These are phyloP conservation scores for Pachysolen tannophilus DNA, from an alignment of 805 yeast species.

Conservation along the genomic window DNA sequence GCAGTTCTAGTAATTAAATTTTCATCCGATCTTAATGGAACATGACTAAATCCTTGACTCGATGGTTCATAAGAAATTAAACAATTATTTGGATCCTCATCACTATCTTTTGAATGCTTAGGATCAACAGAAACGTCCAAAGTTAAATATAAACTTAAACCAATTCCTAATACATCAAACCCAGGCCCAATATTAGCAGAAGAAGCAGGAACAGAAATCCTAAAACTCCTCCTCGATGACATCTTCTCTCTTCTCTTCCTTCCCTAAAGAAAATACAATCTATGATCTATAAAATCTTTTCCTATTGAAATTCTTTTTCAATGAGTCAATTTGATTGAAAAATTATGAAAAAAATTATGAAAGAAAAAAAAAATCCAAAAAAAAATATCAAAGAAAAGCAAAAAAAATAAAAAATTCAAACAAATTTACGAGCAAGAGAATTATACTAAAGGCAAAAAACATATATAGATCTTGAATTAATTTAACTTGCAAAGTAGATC, in stretches of 20 bases:
- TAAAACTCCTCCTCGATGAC: constrained; percentile 37
- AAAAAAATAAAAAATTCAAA: constrained; percentile 1
- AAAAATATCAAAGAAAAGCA: no score
- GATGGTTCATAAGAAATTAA: constrained; percentile 55
- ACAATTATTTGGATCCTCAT: constrained; percentile 61
- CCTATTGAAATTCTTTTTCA: not conserved
- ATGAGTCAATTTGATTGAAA: no score
- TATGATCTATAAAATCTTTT: no score
- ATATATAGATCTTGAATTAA: no score
- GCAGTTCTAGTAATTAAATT: constrained; percentile 93
- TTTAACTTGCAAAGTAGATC: no score
- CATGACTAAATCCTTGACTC: constrained; percentile 72
- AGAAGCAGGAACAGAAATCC: constrained; percentile 84
- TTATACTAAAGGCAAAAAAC: not conserved
- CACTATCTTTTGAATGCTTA: constrained; percentile 33
- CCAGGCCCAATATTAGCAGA: constrained; percentile 99
- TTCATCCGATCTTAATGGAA: constrained; percentile 69
- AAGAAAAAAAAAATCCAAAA: no score
- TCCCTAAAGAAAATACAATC: no score
- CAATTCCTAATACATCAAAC: constrained; percentile 92
- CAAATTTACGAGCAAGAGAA: not conserved
- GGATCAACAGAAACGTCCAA: constrained; percentile 60
- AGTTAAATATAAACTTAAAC: constrained; percentile 67
- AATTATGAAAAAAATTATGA: no score
- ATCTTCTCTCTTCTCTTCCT: not conserved